A percentile compares a stretch with the other conserved stretches of the same genome.
phyloP scores from a whole-genome alignment of 2,329 filamentous ascomycete genomes.

The Claviceps quebecensis region DNA sequence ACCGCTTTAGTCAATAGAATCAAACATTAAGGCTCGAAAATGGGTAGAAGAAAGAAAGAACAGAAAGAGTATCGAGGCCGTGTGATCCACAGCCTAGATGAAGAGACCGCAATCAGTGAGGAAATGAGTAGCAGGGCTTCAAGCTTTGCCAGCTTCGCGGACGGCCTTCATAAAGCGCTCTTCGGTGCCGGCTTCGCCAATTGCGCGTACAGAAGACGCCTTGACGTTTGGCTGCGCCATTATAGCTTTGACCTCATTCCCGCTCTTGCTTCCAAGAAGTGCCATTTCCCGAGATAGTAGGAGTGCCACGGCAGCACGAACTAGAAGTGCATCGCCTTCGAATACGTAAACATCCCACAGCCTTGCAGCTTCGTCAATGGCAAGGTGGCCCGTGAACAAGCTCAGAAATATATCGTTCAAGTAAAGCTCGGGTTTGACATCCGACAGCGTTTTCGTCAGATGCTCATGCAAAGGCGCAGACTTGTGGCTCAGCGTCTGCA shows the following conservation, averaged over 20 bases:
- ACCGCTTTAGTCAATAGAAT: conserved; percentile 8
- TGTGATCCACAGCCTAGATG: background rate
- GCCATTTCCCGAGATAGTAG: conserved; percentile 40
- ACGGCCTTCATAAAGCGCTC: conserved; percentile 26
- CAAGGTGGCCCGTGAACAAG: conserved; percentile 49
- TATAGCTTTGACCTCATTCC: conserved; percentile 29
- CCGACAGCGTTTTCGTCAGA: conserved; percentile 36
- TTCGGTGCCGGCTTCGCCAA: conserved; percentile 32
- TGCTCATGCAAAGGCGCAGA: conserved; percentile 50
- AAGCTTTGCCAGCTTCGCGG: conserved; percentile 22
- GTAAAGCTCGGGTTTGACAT: conserved; percentile 36
- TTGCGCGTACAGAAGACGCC: conserved; percentile 18
- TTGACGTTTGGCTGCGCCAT: conserved; percentile 18
- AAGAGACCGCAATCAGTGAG: background rate
- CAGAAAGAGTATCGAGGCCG: background rate
- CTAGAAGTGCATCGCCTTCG: conserved; percentile 60
- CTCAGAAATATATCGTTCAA: conserved; percentile 47
- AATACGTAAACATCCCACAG: conserved; percentile 77
- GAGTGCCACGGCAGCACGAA: conserved; percentile 57
- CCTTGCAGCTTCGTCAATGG: conserved; percentile 55
- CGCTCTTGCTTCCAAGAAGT: conserved; percentile 31
- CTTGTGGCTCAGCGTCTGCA: conserved; percentile 53
- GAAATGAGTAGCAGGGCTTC: background rate
- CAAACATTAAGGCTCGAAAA: conserved; percentile 4
- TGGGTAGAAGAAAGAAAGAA: background rate